A percentile compares a stretch with the other conserved stretches of the same genome.
phyloP scores from a whole-genome alignment of 2,329 filamentous ascomycete species.

The Aspergillus sp. region DNA sequence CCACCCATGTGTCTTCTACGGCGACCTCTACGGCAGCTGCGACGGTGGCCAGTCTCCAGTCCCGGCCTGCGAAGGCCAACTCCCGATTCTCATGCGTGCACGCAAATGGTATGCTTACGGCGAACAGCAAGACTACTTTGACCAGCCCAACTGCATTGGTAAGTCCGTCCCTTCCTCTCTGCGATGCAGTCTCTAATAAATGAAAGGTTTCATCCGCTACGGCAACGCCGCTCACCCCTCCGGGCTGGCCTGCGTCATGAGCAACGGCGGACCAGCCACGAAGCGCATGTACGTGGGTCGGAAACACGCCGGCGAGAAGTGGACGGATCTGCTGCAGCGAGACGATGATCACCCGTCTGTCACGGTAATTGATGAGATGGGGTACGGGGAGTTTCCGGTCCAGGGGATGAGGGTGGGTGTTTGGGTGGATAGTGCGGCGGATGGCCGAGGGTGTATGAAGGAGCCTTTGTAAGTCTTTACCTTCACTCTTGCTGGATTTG shows the following conservation, averaged over 20 bases:
- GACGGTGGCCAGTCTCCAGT: neutral
- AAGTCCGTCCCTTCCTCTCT: neutral
- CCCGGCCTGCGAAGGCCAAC: neutral
- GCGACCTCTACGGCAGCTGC: conserved; percentile 12
- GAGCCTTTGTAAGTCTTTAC: conserved; percentile 10
- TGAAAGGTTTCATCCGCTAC: conserved; percentile 51
- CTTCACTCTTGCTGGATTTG: neutral
- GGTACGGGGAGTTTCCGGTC: conserved; percentile 61
- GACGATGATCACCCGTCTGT: conserved; percentile 57
- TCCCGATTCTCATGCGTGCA: conserved; percentile 1
- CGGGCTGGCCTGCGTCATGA: conserved; percentile 60
- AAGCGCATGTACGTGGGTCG: conserved; percentile 65
- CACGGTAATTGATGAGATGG: conserved; percentile 56
- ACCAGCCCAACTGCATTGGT: conserved; percentile 8
- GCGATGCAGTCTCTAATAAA: neutral
- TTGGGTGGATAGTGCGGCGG: conserved; percentile 60
- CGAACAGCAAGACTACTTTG: conserved; percentile 13
- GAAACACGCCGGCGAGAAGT: conserved; percentile 59
- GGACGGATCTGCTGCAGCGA: conserved; percentile 59
- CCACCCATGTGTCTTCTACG: conserved; percentile 11
- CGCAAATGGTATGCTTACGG: conserved; percentile 9
- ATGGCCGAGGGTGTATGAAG: neutral
- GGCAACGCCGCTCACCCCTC: conserved; percentile 54
- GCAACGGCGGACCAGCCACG: conserved; percentile 50
- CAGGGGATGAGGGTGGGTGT: conserved; percentile 58